phyloP scores from a whole-genome alignment of 2,329 filamentous ascomycete species.

The Plenodomus tracheiphilus region DNA sequence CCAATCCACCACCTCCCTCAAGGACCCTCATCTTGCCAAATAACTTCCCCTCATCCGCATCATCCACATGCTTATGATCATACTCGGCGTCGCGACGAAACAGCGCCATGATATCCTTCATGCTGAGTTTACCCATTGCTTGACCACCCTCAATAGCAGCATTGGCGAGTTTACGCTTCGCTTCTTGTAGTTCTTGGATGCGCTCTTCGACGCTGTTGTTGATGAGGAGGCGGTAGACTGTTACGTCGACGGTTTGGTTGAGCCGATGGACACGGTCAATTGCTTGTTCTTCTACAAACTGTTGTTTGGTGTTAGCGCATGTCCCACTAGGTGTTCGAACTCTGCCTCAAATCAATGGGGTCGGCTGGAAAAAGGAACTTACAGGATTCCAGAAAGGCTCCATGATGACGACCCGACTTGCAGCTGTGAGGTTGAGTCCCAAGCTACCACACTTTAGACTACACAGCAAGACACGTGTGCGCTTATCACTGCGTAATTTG shows the following conservation, averaged over 20 bases:
- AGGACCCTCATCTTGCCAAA: constrained; percentile 40
- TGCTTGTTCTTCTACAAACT: constrained; percentile 98
- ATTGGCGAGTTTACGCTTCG: constrained; percentile 89
- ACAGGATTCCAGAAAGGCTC: constrained; percentile 99
- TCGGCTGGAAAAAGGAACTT: constrained; percentile 40
- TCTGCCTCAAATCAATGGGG: background rate
- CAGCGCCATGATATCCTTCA: constrained; percentile 90
- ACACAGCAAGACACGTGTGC: constrained; percentile 83
- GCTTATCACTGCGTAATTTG: constrained; percentile 72
- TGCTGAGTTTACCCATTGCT: constrained; percentile 79
- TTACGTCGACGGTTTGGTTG: constrained; percentile 91
- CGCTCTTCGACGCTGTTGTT: constrained; percentile 86
- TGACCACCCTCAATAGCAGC: constrained; percentile 85
- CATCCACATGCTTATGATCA: constrained; percentile 42
- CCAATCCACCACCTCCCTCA: constrained; percentile 12
- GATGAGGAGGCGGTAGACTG: constrained; percentile 93
- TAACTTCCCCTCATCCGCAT: constrained; percentile 36
- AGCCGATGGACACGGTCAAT: constrained; percentile 98
- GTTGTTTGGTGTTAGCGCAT: background rate
- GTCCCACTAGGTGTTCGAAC: too few relatives aligned
- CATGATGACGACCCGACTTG: constrained; percentile 88
- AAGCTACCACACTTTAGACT: constrained; percentile 92
- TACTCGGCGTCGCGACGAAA: constrained; percentile 73
- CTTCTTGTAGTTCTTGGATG: constrained; percentile 91
- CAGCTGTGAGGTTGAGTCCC: constrained; percentile 91